Base-by-base conservation (phyloP, 768 basidiomycete species). In the Mycena galericulata region DNA sequence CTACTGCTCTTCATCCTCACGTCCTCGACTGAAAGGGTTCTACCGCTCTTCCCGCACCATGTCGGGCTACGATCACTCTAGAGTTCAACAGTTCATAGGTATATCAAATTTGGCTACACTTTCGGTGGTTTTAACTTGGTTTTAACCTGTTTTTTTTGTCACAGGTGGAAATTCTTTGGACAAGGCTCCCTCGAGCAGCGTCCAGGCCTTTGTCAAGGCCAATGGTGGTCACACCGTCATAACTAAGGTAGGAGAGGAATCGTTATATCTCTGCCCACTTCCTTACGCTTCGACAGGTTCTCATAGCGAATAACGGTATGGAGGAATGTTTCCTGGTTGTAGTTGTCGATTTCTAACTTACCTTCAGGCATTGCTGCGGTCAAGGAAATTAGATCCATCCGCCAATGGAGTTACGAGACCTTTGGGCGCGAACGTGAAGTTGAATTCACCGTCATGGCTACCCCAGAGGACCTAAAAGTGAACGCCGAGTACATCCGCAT, bases 401-500 rank as follows among this genome's bases (percentile, higher is more conserved):
- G 98, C 64, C 97, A 99, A 90, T 99, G 98, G 98, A 96, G 95
- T 76, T 99, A 99, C 83, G 98, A 99, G 83, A 96, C 97, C 0
- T 99, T 99, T 81, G 98, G 98, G 67, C 90, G 90, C 61, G 98
- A 99, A 77, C 92, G 95, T 72, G 94, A 93, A 61, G 88, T 99
- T 82, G 97, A 99, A 79, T 99, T 99, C 86, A 97, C 96, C 41
- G 98, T 99, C 67, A 99, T 99, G 98, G 96, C 98, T 56, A 99
- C 98, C 15, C 98, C 98, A 26, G 98, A 99, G 79, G 97, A 98
- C 83, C 85, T 99, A 71, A 95, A 96, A 80, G 97, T 98, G 79
- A 99, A 99, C 75, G 98, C 98, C 34, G 98, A 99, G 76, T 99
- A 99, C 81, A 99, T 99, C 79, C 93, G 98, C 69, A 99, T 99